Evolutionary conservation across 192 early-diverging fungal genomes (phyloP), one percentile per base, ranked within the genome.

Genomic region (Coemansia sp.): DNA sequence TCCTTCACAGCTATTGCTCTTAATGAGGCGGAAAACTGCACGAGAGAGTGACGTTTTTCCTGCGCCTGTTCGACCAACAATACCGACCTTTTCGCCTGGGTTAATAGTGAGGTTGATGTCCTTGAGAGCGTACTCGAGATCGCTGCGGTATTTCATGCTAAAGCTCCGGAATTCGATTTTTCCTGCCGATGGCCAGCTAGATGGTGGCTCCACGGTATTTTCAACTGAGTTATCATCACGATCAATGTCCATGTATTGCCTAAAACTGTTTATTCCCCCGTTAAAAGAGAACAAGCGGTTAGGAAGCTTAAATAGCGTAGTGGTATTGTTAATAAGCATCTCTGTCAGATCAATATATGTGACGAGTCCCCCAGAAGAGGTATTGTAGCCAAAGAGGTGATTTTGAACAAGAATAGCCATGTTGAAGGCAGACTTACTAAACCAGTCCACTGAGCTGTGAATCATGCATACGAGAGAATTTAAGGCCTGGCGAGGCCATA

Each of bases 41-140:
- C 91, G 68, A n/a, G 83, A 75, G 25, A 93, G 67, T 1, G 91
- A 85, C 2, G 86, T 84, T 68, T 93, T 94, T 29, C 91, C 90
- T 12, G 91, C 92, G 29, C 92, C 94, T 4, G 86, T 87, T 7
- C 86, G 81, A 10, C 87, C n/a, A n/a, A n/a, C n/a, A n/a, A n/a
- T n/a, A n/a, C n/a, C n/a, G n/a, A n/a, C n/a, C n/a, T n/a, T n/a
- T n/a, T n/a, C n/a, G 23, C 78, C 71, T 9, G 76, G 66, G 3
- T 52, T 23, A 20, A 72, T 77, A 12, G 58, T 58, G 25, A 84
- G 23, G 25, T 40, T 67, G 13, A 81, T 45, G 20, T 61, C 39
- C 7, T 61, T 59, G 13, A 89, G 67, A 15, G 82, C 80, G 0
- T 68, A 61, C 37, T 75, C 68, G 20, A 81, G 28, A 0, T 84